Conservation (phyloP, 2,329 filamentous ascomycete species). For the Harringtonia lauricola region DNA sequence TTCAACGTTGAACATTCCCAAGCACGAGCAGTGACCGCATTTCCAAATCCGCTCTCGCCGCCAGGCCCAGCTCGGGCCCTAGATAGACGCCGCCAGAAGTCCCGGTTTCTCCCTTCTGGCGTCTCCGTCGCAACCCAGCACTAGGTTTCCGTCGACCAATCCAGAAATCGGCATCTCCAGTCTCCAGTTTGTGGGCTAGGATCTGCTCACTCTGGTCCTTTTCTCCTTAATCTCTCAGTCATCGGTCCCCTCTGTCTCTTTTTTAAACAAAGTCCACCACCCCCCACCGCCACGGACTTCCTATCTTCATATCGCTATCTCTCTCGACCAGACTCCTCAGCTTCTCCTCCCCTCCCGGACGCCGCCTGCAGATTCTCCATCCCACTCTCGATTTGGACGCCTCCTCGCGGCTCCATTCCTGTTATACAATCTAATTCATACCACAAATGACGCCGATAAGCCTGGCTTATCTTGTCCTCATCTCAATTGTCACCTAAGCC, state of each 20-base stretch:
- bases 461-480: slow-evolving; percentile 45
- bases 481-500: slow-evolving; percentile 38
- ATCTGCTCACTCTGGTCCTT: neutral
- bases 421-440: slow-evolving; percentile 10
- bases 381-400: slow-evolving; percentile 1
- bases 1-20: neutral
- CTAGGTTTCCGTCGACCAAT: slow-evolving; percentile 5
- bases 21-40: neutral
- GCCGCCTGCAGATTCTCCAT: neutral
- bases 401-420: slow-evolving; percentile 4
- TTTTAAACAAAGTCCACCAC: slow-evolving; percentile 1
- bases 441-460: slow-evolving; percentile 46
- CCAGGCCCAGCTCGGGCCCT: neutral
- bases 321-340: slow-evolving; percentile 4
- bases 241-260: neutral
- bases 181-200: neutral
- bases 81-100: neutral
- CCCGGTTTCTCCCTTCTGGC: slow-evolving; percentile 7
- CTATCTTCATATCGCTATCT: slow-evolving; percentile 8
- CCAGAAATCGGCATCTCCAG: slow-evolving; percentile 5
- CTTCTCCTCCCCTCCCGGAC: neutral
- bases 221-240: neutral
- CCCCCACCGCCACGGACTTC: slow-evolving; percentile 1
- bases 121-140: neutral
- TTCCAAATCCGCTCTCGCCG: neutral